phyloP scores from a whole-genome alignment of 192 early-diverging fungal genomes.

The Mortierella antarctica region DNA sequence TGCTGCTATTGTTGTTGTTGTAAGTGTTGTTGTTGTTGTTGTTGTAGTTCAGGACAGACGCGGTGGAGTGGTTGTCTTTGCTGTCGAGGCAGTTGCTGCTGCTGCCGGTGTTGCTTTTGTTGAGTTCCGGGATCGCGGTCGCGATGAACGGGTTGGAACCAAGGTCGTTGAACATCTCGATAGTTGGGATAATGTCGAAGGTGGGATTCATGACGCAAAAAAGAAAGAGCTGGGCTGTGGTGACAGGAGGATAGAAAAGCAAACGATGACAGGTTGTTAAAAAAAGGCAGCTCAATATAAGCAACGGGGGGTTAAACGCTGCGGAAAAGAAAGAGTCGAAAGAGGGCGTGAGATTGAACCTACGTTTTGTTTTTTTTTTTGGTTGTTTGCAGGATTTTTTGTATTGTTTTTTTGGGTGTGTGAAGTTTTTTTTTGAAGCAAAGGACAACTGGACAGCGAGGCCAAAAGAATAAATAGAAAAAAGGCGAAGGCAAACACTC shows the following conservation, averaged over 20 bases:
- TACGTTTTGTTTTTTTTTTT: conserved; percentile 20
- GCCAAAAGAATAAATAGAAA: conserved; percentile 7
- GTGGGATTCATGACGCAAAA: conserved; percentile 13
- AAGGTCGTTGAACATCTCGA: conserved; percentile 21
- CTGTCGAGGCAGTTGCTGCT: conserved; percentile 14
- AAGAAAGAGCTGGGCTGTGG: conserved; percentile 5
- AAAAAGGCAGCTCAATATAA: no score
- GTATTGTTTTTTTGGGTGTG: conserved; percentile 13
- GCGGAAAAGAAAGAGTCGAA: conserved; percentile 7
- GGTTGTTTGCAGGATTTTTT: conserved; percentile 3
- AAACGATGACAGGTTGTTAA: no score
- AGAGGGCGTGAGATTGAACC: not conserved
- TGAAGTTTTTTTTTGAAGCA: not conserved
- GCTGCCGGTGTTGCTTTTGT: not conserved
- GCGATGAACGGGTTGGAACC: conserved; percentile 18
- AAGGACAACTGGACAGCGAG: not conserved
- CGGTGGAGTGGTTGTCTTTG: conserved; percentile 12
- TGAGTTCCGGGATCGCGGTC: not conserved
- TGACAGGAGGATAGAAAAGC: not conserved
- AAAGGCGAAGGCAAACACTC: conserved; percentile 1
- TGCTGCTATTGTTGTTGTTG: conserved; percentile 29
- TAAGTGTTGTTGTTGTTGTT: conserved; percentile 2
- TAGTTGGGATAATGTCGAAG: not conserved
- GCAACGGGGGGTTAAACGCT: not conserved
- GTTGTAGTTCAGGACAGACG: not conserved